Evolutionary conservation across 441 rosid genomes (phyloP), one percentile per base, ranked within the genome.

Genomic region (Pelargonium exstipulatum): DNA sequence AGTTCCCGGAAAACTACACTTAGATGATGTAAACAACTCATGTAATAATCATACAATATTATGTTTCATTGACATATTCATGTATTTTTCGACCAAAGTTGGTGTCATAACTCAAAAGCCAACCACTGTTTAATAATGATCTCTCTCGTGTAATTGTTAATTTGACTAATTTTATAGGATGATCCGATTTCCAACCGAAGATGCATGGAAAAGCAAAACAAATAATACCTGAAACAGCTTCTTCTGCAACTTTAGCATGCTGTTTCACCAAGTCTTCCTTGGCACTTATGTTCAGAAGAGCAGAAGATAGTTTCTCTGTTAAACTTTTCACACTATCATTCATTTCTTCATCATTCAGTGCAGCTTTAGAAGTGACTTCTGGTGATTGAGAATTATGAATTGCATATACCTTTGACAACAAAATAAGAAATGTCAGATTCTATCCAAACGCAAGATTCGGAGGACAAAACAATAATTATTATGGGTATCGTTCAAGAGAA

Each of bases 181-280:
- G 13, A 9, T n/a, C 4, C 2, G 20, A 14, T 46, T 20, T 46
- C 67, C 55, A 57, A 67, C 32, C 18, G 32, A 29, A 64, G 32
- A 72, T 42, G 55, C 51, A 5, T 20, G 43, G 2, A 58, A 22
- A 8, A 42, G 42, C 3, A 60, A 66, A 43, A 26, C 17, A 22
- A 5, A 22, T 14, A 14, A 69, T 72, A 87, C 98, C 98, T 58
- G 91, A 72, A 65, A 93, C 93, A 69, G 98, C 98, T 84, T 93
- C 98, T 76, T 93, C 98, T 62, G 98, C 93, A 70, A 93, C 97
- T 82, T 86, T 91, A 62, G 95, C 83, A 80, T 93, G 97, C 71
- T 93, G 97, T 75, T 85, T 89, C 0, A 87, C 89, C 78, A 87
- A 81, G 58, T 89, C 90, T 70, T 93, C 97, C 80, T 89, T 87